These are phyloP conservation scores for Alternaria dauci DNA, from an alignment of 2,329 filamentous ascomycete genomes.

Conservation along the genomic window DNA sequence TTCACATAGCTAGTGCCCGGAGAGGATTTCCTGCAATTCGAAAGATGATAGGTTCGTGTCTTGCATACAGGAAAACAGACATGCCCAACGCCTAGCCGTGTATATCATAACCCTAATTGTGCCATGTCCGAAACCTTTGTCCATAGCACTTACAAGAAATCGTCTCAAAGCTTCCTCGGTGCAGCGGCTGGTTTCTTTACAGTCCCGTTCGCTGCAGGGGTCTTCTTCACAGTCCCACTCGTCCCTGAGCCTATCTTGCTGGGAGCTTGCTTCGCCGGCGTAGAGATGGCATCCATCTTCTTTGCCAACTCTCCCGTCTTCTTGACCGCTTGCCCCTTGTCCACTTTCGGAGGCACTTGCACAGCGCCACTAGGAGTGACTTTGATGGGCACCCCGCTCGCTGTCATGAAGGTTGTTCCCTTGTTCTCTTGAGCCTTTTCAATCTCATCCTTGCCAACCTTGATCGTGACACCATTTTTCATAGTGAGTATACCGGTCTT, in stretches of 20 bases:
- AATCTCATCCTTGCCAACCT: constrained; percentile 43
- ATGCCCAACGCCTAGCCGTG: not conserved
- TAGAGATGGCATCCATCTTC: not conserved
- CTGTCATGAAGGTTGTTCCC: constrained; percentile 37
- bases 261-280: constrained; percentile 7
- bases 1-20: not conserved
- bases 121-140: not conserved
- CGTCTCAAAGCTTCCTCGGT: constrained; percentile 14
- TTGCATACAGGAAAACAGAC: not conserved
- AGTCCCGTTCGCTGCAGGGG: not conserved
- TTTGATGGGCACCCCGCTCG: constrained; percentile 46
- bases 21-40: not conserved
- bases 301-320: constrained; percentile 5
- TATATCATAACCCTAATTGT: not conserved
- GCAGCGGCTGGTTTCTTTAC: constrained; percentile 13
- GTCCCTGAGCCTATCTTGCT: not conserved
- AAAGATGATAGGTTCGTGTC: not conserved
- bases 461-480: constrained; percentile 41
- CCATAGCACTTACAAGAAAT: not conserved
- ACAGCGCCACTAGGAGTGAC: constrained; percentile 39
- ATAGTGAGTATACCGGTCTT: constrained; percentile 42
- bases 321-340: constrained; percentile 1
- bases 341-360: constrained; percentile 28
- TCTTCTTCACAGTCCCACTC: constrained; percentile 4
- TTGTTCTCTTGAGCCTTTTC: constrained; percentile 44